Conservation (phyloP, 306 rosid genomes). For the Purshia tridentata region DNA sequence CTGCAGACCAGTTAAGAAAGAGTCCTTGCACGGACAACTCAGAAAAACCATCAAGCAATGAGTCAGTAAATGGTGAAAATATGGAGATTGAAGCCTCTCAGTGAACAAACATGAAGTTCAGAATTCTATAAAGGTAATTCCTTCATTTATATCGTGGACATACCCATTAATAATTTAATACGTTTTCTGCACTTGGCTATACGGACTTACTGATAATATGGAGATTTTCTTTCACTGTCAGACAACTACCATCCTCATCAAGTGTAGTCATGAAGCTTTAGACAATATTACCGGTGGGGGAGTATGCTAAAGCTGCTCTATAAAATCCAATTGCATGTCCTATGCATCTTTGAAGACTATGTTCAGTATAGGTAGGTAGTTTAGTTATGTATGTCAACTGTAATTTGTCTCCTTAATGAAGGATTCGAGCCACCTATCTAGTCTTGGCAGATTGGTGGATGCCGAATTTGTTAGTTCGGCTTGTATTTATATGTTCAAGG, state of each 20-base stretch:
- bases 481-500: neutral
- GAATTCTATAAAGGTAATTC: conserved; percentile 52
- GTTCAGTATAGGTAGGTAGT: neutral
- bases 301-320: neutral
- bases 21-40: conserved; percentile 53
- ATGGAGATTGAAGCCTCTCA: conserved; percentile 57
- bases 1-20: conserved; percentile 37
- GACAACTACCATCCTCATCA: conserved; percentile 43
- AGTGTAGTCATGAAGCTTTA: conserved; percentile 20
- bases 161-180: conserved; percentile 12
- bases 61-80: conserved; percentile 34
- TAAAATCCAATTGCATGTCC: neutral
- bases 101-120: no score
- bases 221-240: conserved; percentile 48
- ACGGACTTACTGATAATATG: conserved; percentile 44
- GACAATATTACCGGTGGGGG: conserved; percentile 8
- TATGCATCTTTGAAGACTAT: neutral
- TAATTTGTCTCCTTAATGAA: neutral
- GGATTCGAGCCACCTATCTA: neutral
- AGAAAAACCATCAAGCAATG: conserved; percentile 51
- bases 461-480: neutral
- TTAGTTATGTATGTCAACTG: neutral
- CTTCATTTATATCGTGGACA: conserved; percentile 43
- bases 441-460: neutral
- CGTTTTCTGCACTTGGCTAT: conserved; percentile 25